Percentiles rank a stretch among this genome's conserved stretches.
These are phyloP conservation scores for Suhomyces atakaporum DNA, from an alignment of 1,139 yeast species.

Conservation along the genomic window DNA sequence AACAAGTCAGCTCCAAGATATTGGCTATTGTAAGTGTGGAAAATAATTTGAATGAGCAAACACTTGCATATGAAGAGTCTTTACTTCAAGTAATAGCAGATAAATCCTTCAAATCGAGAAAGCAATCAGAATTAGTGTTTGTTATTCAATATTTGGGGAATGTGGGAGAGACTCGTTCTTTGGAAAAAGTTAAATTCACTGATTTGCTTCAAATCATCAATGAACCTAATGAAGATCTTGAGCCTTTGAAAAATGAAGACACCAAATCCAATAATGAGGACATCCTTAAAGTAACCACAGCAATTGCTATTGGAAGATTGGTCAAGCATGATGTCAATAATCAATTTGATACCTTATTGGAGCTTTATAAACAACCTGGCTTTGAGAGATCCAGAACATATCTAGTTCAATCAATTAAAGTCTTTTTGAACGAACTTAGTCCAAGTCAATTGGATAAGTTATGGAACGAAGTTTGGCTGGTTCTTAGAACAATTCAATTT, in stretches of 20 bases:
- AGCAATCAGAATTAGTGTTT: constrained; percentile 25
- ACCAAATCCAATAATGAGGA: constrained; percentile 32
- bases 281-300: constrained; percentile 45
- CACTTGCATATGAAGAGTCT: constrained; percentile 32
- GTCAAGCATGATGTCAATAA: constrained; percentile 38
- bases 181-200: constrained; percentile 8
- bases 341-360: constrained; percentile 19
- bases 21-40: constrained; percentile 44
- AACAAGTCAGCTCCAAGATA: constrained; percentile 35
- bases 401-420: constrained; percentile 15
- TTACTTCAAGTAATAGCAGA: constrained; percentile 26
- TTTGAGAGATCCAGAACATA: constrained; percentile 13
- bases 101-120: constrained; percentile 17
- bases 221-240: constrained; percentile 9
- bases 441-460: constrained; percentile 11
- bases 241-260: constrained; percentile 13
- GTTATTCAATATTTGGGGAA: constrained; percentile 49
- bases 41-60: constrained; percentile 30
- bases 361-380: constrained; percentile 11
- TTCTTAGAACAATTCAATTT: constrained; percentile 12
- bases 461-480: constrained; percentile 18
- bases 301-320: constrained; percentile 56
- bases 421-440: constrained; percentile 10
- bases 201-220: constrained; percentile 14
- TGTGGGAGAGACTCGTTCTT: constrained; percentile 31